Evolutionary conservation across 768 basidiomycete species (phyloP).

Genomic region (Rubroboletus satanas): DNA sequence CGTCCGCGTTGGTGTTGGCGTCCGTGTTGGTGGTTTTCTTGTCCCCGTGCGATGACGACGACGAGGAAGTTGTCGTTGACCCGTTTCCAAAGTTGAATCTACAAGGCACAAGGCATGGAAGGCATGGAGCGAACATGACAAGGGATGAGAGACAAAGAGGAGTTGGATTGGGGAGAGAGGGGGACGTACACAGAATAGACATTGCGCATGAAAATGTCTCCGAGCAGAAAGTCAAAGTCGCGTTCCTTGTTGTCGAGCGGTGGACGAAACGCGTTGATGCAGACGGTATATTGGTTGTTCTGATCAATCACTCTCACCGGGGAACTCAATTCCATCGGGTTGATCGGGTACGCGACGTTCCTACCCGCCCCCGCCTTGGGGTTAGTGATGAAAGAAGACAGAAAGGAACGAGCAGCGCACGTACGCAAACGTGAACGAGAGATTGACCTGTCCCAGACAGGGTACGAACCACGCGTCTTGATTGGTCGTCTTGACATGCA

Average conservation of each 20-base stretch:
- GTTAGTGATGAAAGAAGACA: background rate
- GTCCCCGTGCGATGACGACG: background rate
- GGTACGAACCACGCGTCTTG: slow-evolving; percentile 38
- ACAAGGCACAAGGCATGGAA: background rate
- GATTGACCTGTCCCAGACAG: slow-evolving; percentile 28
- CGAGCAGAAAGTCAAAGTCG: slow-evolving; percentile 40
- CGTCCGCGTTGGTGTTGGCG: background rate
- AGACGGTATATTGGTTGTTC: slow-evolving; percentile 37
- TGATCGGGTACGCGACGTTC: slow-evolving; percentile 35
- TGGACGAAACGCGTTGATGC: slow-evolving; percentile 33
- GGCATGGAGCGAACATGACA: background rate
- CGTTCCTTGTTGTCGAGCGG: slow-evolving; percentile 22
- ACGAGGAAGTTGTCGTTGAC: background rate
- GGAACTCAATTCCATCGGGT: slow-evolving; percentile 42
- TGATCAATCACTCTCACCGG: slow-evolving; percentile 24
- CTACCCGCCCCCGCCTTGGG: slow-evolving; percentile 7
- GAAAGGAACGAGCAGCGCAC: background rate
- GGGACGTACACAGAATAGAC: slow-evolving; percentile 40
- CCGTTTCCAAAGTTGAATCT: slow-evolving; percentile 44
- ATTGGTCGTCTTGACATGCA: slow-evolving; percentile 27
- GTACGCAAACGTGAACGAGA: slow-evolving; percentile 25
- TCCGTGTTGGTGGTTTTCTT: background rate
- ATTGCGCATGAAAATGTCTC: slow-evolving; percentile 45
- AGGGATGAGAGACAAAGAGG: too few relatives aligned
- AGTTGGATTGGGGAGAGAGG: too few relatives aligned